These are phyloP conservation scores for Xylariaceae sp. DNA, from an alignment of 2,329 filamentous ascomycete species.

Conservation along the genomic window DNA sequence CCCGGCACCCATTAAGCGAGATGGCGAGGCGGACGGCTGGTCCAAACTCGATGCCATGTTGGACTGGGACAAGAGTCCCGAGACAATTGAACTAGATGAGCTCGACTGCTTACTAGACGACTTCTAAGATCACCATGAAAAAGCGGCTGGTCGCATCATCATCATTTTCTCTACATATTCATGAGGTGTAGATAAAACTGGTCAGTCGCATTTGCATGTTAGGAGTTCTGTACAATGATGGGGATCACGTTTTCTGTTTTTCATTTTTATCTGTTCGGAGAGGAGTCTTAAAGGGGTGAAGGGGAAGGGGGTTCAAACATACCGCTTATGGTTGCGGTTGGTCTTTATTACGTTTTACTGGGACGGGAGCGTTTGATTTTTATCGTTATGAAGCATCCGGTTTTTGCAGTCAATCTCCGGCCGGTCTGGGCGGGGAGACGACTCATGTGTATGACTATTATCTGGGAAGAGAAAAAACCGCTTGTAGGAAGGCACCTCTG, in stretches of 20 bases:
- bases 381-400: slow-evolving; percentile 5
- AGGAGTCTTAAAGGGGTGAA: slow-evolving; percentile 16
- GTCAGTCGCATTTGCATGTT: slow-evolving; percentile 10
- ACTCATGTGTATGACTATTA: slow-evolving; percentile 15
- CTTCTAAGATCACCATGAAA: slow-evolving; percentile 46
- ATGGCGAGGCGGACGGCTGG: slow-evolving; percentile 40
- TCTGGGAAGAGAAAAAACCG: slow-evolving; percentile 4
- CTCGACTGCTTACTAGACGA: slow-evolving; percentile 80
- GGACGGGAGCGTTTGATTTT: slow-evolving; percentile 14
- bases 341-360: slow-evolving; percentile 10
- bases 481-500: neutral
- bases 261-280: slow-evolving; percentile 4
- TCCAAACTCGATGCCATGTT: slow-evolving; percentile 41
- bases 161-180: slow-evolving; percentile 2
- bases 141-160: neutral
- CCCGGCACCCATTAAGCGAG: slow-evolving; percentile 36
- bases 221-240: slow-evolving; percentile 22
- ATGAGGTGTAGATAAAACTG: slow-evolving; percentile 5
- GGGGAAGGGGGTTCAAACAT: slow-evolving; percentile 10
- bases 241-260: slow-evolving; percentile 6
- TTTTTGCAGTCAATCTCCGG: slow-evolving; percentile 10
- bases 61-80: slow-evolving; percentile 68
- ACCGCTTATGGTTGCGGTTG: slow-evolving; percentile 9
- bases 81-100: slow-evolving; percentile 88
- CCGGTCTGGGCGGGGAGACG: neutral